Evolutionary conservation across 306 rosid species (phyloP).

Genomic region (Cucurbita pepo): DNA sequence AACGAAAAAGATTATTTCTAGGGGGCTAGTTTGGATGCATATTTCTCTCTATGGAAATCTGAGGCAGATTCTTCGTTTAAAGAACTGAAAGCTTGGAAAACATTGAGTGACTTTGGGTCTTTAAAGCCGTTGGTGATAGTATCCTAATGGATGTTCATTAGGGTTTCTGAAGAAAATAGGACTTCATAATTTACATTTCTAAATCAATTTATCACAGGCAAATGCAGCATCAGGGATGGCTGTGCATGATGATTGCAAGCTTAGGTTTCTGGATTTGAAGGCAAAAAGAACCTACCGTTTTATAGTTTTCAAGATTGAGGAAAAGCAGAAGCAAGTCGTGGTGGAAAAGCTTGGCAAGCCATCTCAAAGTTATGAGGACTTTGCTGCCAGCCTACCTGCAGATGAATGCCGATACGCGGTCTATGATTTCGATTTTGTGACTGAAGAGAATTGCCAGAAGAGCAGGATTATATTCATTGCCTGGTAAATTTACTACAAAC

Average conservation of each 20-base stretch:
- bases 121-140: background rate
- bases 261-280: conserved; percentile 33
- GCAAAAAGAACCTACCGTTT: conserved; percentile 37
- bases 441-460: conserved; percentile 35
- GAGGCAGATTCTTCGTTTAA: background rate
- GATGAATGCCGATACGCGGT: conserved; percentile 42
- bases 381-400: conserved; percentile 29
- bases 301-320: conserved; percentile 36
- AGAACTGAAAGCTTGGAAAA: background rate
- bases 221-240: conserved; percentile 49
- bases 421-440: conserved; percentile 33
- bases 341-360: conserved; percentile 40
- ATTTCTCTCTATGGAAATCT: background rate
- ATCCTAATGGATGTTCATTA: background rate
- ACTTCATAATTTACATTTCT: background rate
- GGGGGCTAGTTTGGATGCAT: background rate
- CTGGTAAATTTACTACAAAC: conserved; percentile 13
- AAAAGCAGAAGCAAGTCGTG: conserved; percentile 28
- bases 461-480: conserved; percentile 44
- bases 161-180: background rate
- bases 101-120: background rate
- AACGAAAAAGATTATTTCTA: background rate
- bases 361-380: conserved; percentile 24
- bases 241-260: conserved; percentile 39
- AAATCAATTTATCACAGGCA: conserved; percentile 14